A percentile compares a stretch with the other conserved stretches of the same genome.
These are phyloP conservation scores for Porcisia deanei DNA, from an alignment of 208 protist species.

Conservation along the genomic window DNA sequence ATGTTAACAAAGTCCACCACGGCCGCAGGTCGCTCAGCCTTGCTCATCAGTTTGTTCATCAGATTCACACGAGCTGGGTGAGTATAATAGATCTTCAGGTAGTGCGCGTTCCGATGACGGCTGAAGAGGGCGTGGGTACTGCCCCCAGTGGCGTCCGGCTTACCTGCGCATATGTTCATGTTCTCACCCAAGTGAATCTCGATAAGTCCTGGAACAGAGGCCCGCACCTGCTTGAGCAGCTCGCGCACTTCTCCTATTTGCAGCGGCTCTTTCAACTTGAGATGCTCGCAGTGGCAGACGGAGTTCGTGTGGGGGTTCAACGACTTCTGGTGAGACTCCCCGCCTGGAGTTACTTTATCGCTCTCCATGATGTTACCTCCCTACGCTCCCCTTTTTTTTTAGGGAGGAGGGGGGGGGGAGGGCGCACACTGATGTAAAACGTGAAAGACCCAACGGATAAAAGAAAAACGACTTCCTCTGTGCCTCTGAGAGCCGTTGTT, in stretches of 20 bases:
- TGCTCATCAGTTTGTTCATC: conserved; percentile 33
- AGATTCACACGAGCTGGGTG: conserved; percentile 45
- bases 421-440: neutral
- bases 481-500: neutral
- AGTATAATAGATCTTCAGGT: conserved; percentile 35
- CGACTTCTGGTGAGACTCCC: conserved; percentile 12
- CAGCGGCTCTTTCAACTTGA: conserved; percentile 35
- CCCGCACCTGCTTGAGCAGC: conserved; percentile 34
- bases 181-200: conserved; percentile 69
- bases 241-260: conserved; percentile 32
- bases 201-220: conserved; percentile 46
- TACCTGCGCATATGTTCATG: conserved; percentile 36
- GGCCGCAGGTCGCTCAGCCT: conserved; percentile 30
- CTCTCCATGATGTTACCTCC: conserved; percentile 13
- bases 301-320: conserved; percentile 36
- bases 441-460: neutral
- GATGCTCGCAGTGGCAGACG: conserved; percentile 45
- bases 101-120: conserved; percentile 40
- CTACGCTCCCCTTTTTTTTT: neutral
- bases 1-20: conserved; percentile 60
- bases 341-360: neutral
- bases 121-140: conserved; percentile 59
- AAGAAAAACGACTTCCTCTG: too few species aligned
- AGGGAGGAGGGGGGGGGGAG: neutral
- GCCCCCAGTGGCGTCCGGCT: conserved; percentile 30